phyloP scores from a whole-genome alignment of 495 filamentous ascomycete genomes.

The Aspergillus conjunctus region DNA sequence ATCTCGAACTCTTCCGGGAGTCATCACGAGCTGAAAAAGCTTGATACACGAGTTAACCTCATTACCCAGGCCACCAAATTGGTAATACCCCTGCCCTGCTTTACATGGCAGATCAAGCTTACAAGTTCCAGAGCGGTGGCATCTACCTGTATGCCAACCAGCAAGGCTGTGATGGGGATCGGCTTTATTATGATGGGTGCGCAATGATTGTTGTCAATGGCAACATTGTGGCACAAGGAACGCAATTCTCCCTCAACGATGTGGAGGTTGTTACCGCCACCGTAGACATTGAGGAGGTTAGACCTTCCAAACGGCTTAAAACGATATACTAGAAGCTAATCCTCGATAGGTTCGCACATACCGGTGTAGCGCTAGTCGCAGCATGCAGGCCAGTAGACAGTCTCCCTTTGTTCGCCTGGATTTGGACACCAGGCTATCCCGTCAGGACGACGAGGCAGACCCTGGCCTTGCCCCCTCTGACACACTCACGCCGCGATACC shows the following conservation, averaged over 20 bases:
- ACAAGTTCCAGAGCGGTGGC: conserved; percentile 58
- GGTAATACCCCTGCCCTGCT: conserved; percentile 26
- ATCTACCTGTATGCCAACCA: conserved; percentile 78
- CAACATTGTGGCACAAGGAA: conserved; percentile 67
- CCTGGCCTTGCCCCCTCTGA: conserved; percentile 43
- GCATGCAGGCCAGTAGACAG: conserved; percentile 45
- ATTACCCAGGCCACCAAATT: conserved; percentile 77
- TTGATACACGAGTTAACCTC: conserved; percentile 70
- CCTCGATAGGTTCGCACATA: conserved; percentile 37
- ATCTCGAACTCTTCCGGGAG: conserved; percentile 75
- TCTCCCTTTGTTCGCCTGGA: conserved; percentile 40
- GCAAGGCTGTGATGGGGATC: conserved; percentile 72
- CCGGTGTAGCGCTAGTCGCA: conserved; percentile 36
- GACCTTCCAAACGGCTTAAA: conserved; percentile 25
- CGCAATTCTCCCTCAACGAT: conserved; percentile 75
- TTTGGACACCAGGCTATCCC: conserved; percentile 40
- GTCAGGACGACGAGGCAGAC: conserved; percentile 39
- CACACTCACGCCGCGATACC: conserved; percentile 52
- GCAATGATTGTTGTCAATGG: conserved; percentile 79
- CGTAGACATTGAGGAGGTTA: conserved; percentile 77
- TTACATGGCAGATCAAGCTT: conserved; percentile 5
- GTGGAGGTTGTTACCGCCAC: conserved; percentile 85
- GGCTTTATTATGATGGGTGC: conserved; percentile 71
- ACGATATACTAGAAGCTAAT: neutral
- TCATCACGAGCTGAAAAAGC: conserved; percentile 75